phyloP scores from a whole-genome alignment of 1,139 yeast genomes.

The Arxiozyma heterogenica region DNA sequence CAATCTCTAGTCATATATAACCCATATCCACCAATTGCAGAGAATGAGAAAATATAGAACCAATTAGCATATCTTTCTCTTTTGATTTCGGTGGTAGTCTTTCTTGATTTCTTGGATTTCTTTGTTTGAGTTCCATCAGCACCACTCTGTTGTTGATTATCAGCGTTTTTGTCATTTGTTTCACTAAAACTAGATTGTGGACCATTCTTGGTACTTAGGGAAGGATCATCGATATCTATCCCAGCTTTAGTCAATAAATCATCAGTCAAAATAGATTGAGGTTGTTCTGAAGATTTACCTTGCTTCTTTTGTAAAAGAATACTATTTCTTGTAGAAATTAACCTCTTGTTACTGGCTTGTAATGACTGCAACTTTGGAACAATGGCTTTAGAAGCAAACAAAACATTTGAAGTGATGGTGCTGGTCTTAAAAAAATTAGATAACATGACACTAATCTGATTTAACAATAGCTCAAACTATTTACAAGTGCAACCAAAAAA shows the following conservation, averaged over 20 bases:
- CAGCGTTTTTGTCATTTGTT: conserved; percentile 20
- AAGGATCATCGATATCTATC: conserved; percentile 43
- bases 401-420: background rate
- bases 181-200: conserved; percentile 2
- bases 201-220: conserved; percentile 5
- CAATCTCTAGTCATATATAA: conserved; percentile 73
- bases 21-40: conserved; percentile 55
- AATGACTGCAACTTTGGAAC: background rate
- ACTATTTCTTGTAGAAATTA: background rate
- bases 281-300: conserved; percentile 31
- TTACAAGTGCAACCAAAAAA: background rate
- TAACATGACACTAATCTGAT: background rate
- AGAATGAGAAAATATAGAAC: conserved; percentile 56
- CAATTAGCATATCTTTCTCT: conserved; percentile 61
- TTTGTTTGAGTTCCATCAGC: conserved; percentile 2
- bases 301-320: conserved; percentile 13
- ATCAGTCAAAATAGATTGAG: conserved; percentile 62
- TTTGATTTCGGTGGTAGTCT: conserved; percentile 59
- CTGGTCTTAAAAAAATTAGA: background rate
- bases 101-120: conserved; percentile 37
- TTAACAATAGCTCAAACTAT: background rate
- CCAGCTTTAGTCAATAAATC: conserved; percentile 81
- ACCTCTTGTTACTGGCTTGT: conserved; percentile 2
- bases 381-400: conserved; percentile 1
- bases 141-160: conserved; percentile 1